phyloP scores from a whole-genome alignment of 2,329 filamentous ascomycete species.

The Colletotrichum tropicicola region DNA sequence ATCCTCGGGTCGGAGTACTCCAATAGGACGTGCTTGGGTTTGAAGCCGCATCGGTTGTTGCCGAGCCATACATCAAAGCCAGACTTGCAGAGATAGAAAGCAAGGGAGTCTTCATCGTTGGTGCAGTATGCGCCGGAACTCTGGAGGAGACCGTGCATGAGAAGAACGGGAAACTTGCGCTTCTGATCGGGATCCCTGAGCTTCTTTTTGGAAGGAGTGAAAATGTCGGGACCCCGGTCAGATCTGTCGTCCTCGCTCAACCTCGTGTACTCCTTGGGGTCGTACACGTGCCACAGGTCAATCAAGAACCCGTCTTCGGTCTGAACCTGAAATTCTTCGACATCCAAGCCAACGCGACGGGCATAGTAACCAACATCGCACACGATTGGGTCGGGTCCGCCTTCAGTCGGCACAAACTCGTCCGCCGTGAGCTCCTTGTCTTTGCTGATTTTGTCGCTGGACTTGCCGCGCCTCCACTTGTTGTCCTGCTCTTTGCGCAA shows the following conservation, averaged over 20 bases:
- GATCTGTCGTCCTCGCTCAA: slow-evolving; percentile 57
- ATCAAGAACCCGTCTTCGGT: slow-evolving; percentile 96
- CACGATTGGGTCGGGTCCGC: slow-evolving; percentile 79
- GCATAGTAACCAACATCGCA: slow-evolving; percentile 90
- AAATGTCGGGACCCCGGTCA: slow-evolving; percentile 69
- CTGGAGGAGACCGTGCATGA: slow-evolving; percentile 90
- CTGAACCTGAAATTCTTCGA: slow-evolving; percentile 84
- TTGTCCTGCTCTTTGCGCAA: slow-evolving; percentile 65
- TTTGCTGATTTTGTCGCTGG: slow-evolving; percentile 45
- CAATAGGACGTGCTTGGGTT: slow-evolving; percentile 78
- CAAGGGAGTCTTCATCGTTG: slow-evolving; percentile 88
- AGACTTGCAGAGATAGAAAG: slow-evolving; percentile 90
- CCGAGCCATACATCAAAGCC: slow-evolving; percentile 97
- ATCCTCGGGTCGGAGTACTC: slow-evolving; percentile 82
- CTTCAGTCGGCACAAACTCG: slow-evolving; percentile 79
- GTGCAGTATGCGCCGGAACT: slow-evolving; percentile 88
- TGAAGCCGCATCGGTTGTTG: slow-evolving; percentile 90
- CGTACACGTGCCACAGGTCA: slow-evolving; percentile 87
- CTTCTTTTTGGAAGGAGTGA: slow-evolving; percentile 55
- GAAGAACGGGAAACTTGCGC: slow-evolving; percentile 81
- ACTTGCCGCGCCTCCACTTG: slow-evolving; percentile 66
- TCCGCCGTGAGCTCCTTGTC: slow-evolving; percentile 55
- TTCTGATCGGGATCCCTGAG: slow-evolving; percentile 48
- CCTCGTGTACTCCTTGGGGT: slow-evolving; percentile 76
- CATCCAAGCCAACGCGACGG: slow-evolving; percentile 84